Evolutionary conservation across 2,329 filamentous ascomycete genomes (phyloP), one percentile per base, ranked within the genome.

Genomic region (Fusarium musae): DNA sequence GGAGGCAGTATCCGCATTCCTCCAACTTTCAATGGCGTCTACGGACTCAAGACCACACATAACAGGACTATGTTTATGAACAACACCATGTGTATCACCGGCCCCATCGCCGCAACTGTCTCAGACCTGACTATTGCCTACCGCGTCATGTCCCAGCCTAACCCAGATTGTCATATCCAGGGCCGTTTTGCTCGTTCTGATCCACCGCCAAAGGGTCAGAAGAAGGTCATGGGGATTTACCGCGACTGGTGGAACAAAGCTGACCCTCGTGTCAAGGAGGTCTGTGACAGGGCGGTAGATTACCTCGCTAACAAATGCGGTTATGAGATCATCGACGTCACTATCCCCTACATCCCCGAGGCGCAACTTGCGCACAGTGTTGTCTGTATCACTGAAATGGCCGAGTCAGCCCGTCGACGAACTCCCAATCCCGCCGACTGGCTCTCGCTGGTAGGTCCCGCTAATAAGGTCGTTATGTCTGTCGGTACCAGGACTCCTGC

Each of bases 51-150:
- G 82, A 86, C 93, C 2, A 91, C 90, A 1, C 92, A 96, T 79
- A 89, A 92, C 77, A 91, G 94, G 42, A 88, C 93, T 10, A 88
- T 88, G 47, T 85, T 83, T 65, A 85, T 86, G 80, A 84, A 84
- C 76, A 86, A 85, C 60, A 86, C 85, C 61, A 86, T 90, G 78
- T 87, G 85, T 63, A 92, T 96, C 21, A 85, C 89, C 11, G 93
- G 94, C 0, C 95, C 95, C 12, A 88, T 97, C 77, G 92, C 93
- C 21, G 87, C 90, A 53, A 96, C 88, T 61, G 93, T 93, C 70
- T 86, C 91, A 40, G 95, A 97, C 77, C 88, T 98, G 10, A 92
- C 92, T 69, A 86, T 95, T 59, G 92, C 93, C n/a, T 98, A 96
- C 83, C 91, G 93, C 56, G 80, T 93, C 76, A 94, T 97, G 88